Evolutionary conservation across 2,329 filamentous ascomycete genomes (phyloP).

Genomic region (Scedosporium dehoogii): DNA sequence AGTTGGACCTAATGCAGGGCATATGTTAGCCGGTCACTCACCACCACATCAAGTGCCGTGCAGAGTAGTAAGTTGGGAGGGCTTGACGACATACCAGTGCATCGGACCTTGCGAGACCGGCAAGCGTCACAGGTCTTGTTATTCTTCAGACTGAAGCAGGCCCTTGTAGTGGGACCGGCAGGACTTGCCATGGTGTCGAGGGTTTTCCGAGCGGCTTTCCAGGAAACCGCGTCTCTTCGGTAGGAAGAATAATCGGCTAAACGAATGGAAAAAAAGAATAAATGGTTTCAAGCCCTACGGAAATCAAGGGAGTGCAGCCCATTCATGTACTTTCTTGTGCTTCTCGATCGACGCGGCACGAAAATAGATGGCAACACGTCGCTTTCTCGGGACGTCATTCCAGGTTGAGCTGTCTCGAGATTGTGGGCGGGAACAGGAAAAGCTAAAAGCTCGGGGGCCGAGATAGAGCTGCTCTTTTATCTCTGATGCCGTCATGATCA

Average conservation of each 20-base stretch:
- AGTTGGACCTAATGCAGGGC: constrained; percentile 7
- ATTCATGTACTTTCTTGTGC: neutral
- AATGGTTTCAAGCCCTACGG: neutral
- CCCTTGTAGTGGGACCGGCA: neutral
- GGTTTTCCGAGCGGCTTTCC: neutral
- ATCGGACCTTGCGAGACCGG: constrained; percentile 30
- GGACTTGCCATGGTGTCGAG: neutral
- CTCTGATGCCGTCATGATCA: neutral
- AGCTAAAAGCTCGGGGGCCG: too few species aligned
- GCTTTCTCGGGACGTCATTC: neutral
- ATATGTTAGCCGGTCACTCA: constrained; percentile 1
- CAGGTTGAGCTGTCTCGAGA: too few species aligned
- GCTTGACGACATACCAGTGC: constrained; percentile 19
- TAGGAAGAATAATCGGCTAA: neutral
- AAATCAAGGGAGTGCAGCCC: neutral
- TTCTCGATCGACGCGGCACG: neutral
- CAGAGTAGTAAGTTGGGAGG: neutral
- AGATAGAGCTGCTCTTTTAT: too few species aligned
- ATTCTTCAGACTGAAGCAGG: neutral
- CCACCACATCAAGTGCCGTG: neutral
- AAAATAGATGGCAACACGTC: neutral
- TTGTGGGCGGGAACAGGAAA: too few species aligned
- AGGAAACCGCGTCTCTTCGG: neutral
- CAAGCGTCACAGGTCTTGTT: constrained; percentile 26
- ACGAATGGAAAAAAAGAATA: neutral